These are phyloP conservation scores for Suhomyces taliae DNA, from an alignment of 1,139 yeast species.

Conservation along the genomic window DNA sequence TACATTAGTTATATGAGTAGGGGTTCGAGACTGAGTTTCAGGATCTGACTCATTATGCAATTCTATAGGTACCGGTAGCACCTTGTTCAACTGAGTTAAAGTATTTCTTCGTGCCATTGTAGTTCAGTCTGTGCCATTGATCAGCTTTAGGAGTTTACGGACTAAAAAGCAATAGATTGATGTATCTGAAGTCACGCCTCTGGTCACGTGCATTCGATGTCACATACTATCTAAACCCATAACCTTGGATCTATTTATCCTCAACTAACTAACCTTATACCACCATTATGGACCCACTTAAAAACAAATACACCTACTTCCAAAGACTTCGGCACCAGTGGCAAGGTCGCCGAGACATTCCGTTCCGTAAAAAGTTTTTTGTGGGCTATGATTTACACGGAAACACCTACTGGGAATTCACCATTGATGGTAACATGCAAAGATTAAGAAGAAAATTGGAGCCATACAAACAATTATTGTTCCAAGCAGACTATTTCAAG, in stretches of 20 bases:
- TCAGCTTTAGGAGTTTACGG: no score
- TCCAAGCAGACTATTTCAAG: slow-evolving; percentile 50
- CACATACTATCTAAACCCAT: no score
- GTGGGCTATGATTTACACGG: slow-evolving; percentile 79
- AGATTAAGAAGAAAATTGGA: slow-evolving; percentile 51
- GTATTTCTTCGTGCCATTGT: slow-evolving; percentile 7
- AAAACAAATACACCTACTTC: slow-evolving; percentile 35
- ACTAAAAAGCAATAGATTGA: no score
- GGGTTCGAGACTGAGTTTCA: slow-evolving; percentile 7
- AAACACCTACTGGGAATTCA: slow-evolving; percentile 83
- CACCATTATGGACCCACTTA: slow-evolving; percentile 27
- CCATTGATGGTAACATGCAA: slow-evolving; percentile 47
- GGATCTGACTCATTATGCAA: slow-evolving; percentile 29
- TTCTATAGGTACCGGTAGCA: slow-evolving; percentile 42
- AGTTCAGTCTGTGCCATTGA: not conserved
- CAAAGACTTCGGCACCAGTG: slow-evolving; percentile 55
- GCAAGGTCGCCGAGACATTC: slow-evolving; percentile 62
- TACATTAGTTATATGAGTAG: slow-evolving; percentile 33
- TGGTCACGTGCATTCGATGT: not conserved
- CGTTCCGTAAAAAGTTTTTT: slow-evolving; percentile 59
- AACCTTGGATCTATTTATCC: not conserved
- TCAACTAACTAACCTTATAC: not conserved
- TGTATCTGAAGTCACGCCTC: not conserved
- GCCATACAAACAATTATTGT: slow-evolving; percentile 41
- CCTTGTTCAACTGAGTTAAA: slow-evolving; percentile 29